These are phyloP conservation scores for Multifurca ochricompacta DNA, from an alignment of 768 basidiomycete species.

Conservation along the genomic window DNA sequence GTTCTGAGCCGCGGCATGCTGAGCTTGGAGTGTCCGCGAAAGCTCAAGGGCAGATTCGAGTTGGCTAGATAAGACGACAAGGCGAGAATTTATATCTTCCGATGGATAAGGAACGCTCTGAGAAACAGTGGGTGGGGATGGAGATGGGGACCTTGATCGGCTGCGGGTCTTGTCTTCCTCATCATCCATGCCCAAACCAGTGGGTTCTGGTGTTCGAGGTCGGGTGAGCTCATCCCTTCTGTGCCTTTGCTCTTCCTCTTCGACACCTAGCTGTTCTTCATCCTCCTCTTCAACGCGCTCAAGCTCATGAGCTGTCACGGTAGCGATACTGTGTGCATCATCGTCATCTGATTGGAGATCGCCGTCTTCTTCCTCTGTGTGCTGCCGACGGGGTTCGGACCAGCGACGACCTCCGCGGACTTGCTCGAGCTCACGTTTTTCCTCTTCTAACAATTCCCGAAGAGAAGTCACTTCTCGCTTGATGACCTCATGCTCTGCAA, in stretches of 20 bases:
- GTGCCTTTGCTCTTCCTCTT: slow-evolving; percentile 37
- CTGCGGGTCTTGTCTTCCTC: slow-evolving; percentile 37
- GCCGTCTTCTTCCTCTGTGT: slow-evolving; percentile 22
- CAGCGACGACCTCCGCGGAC: slow-evolving; percentile 24
- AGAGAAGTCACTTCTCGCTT: slow-evolving; percentile 69
- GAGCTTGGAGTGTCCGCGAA: slow-evolving; percentile 63
- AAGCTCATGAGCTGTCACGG: slow-evolving; percentile 59
- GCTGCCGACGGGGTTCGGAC: slow-evolving; percentile 12
- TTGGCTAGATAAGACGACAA: slow-evolving; percentile 57
- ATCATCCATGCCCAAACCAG: slow-evolving; percentile 43
- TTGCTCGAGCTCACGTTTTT: slow-evolving; percentile 42
- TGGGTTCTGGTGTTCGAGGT: slow-evolving; percentile 78
- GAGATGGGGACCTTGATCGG: slow-evolving; percentile 23
- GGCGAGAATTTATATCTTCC: slow-evolving; percentile 52
- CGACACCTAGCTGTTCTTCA: slow-evolving; percentile 43
- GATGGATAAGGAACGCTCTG: slow-evolving; percentile 28
- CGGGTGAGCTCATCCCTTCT: slow-evolving; percentile 53
- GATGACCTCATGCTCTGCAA: slow-evolving; percentile 79
- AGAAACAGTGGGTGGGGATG: slow-evolving; percentile 19
- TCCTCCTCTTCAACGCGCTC: slow-evolving; percentile 73
- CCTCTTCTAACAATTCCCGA: slow-evolving; percentile 63
- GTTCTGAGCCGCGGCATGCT: slow-evolving; percentile 70
- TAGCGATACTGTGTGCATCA: slow-evolving; percentile 62
- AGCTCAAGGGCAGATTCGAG: slow-evolving; percentile 70
- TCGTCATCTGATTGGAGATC: slow-evolving; percentile 36